phyloP scores from a whole-genome alignment of 2,329 filamentous ascomycete genomes.

The Phialophora expanda region DNA sequence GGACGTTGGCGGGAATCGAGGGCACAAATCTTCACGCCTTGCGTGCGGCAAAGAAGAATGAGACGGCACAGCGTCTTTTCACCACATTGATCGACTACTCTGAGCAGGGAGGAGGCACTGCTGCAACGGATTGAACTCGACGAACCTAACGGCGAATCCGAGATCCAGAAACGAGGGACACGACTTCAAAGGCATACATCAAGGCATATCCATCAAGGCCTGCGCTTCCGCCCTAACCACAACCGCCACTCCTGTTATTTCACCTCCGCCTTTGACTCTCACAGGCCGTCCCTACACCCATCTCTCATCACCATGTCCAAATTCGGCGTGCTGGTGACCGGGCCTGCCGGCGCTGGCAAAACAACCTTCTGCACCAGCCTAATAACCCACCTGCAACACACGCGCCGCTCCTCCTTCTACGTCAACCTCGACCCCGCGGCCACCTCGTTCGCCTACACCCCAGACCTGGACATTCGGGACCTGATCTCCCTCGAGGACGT shows the following conservation, averaged over 20 bases:
- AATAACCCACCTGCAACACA: constrained; percentile 89
- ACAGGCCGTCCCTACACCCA: background rate
- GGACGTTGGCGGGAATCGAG: background rate
- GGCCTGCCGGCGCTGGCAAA: constrained; percentile 94
- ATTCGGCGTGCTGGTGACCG: constrained; percentile 94
- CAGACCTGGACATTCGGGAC: constrained; percentile 94
- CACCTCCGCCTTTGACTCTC: background rate
- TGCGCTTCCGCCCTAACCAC: background rate
- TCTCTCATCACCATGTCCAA: constrained; percentile 71
- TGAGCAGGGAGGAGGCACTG: background rate
- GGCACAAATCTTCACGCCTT: background rate
- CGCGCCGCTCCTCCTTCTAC: constrained; percentile 93
- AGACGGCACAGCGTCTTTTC: background rate
- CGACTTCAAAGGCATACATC: background rate
- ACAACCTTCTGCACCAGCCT: constrained; percentile 94
- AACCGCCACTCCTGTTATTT: too few relatives aligned
- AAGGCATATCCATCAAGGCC: background rate
- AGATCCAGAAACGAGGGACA: too few relatives aligned
- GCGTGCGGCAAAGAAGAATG: background rate
- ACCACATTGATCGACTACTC: background rate
- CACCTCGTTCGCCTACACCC: constrained; percentile 87
- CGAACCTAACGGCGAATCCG: too few relatives aligned
- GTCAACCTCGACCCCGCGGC: constrained; percentile 98
- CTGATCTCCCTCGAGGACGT: constrained; percentile 92
- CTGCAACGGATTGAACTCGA: too few relatives aligned